Evolutionary conservation across 2,329 filamentous ascomycete genomes (phyloP).

Genomic region (Monilinia fructicola): DNA sequence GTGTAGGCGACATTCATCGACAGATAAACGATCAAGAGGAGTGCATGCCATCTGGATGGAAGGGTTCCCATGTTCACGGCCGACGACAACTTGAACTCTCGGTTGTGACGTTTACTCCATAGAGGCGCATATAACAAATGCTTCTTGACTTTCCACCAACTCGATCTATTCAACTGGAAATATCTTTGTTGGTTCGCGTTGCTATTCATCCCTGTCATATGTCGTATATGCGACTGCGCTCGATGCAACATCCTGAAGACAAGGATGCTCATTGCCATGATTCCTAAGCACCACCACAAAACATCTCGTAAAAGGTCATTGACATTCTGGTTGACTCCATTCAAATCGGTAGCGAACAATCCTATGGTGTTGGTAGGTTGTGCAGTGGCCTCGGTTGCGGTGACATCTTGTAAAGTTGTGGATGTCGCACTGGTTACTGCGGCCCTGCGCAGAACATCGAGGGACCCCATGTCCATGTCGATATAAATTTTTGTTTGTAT

Average conservation of each 20-base stretch:
- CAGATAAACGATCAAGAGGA: constrained; percentile 58
- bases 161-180: constrained; percentile 57
- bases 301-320: constrained; percentile 58
- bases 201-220: constrained; percentile 58
- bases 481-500: neutral
- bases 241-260: constrained; percentile 55
- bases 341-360: constrained; percentile 56
- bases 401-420: constrained; percentile 26
- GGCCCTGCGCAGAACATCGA: constrained; percentile 20
- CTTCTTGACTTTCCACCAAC: constrained; percentile 61
- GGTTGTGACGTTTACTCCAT: constrained; percentile 64
- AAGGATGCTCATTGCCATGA: constrained; percentile 55
- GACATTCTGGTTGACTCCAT: constrained; percentile 59
- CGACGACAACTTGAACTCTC: constrained; percentile 61
- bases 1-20: constrained; percentile 63
- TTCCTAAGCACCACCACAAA: constrained; percentile 61
- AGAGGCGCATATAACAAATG: constrained; percentile 63
- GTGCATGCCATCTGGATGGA: constrained; percentile 61
- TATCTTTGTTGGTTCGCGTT: constrained; percentile 55
- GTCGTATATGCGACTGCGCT: constrained; percentile 56
- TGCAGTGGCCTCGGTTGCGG: constrained; percentile 19
- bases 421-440: constrained; percentile 14
- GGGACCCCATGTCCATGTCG: constrained; percentile 16
- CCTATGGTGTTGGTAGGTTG: constrained; percentile 51
- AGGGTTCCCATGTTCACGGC: constrained; percentile 62